A percentile compares a stretch with the other conserved stretches of the same genome.
phyloP scores from a whole-genome alignment of 2,329 filamentous ascomycete species.

The Raffaelea albimanens region DNA sequence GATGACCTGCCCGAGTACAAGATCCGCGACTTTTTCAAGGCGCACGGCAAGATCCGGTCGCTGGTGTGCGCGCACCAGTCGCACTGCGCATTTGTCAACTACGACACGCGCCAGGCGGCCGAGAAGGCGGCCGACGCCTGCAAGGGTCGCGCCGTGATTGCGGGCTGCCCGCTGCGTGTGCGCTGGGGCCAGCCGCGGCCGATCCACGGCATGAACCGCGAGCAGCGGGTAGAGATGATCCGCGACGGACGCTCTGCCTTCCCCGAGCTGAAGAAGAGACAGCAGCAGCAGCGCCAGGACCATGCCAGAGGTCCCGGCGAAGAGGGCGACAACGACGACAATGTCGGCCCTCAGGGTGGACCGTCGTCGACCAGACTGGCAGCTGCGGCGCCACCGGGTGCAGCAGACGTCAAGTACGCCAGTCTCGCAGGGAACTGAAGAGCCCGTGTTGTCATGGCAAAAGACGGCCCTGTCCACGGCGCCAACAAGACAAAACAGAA shows the following conservation, averaged over 20 bases:
- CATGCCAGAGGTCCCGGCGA: constrained; percentile 21
- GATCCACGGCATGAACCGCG: constrained; percentile 81
- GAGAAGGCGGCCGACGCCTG: constrained; percentile 78
- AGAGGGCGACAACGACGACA: constrained; percentile 16
- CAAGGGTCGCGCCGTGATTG: constrained; percentile 80
- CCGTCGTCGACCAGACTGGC: constrained; percentile 23
- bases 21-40: constrained; percentile 80
- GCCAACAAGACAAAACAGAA: too few species aligned
- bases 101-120: constrained; percentile 71
- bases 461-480: neutral
- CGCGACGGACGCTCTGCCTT: constrained; percentile 62
- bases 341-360: constrained; percentile 15
- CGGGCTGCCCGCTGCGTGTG: constrained; percentile 81
- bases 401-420: constrained; percentile 70
- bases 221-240: constrained; percentile 72
- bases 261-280: constrained; percentile 28
- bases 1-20: constrained; percentile 92
- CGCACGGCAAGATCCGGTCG: constrained; percentile 82
- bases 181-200: constrained; percentile 91
- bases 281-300: constrained; percentile 16
- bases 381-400: constrained; percentile 71
- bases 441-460: neutral
- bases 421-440: constrained; percentile 59
- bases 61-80: constrained; percentile 94
- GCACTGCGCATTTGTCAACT: constrained; percentile 96